phyloP scores from a whole-genome alignment of 805 yeast genomes.

The Crinitomyces ghanaensis region DNA sequence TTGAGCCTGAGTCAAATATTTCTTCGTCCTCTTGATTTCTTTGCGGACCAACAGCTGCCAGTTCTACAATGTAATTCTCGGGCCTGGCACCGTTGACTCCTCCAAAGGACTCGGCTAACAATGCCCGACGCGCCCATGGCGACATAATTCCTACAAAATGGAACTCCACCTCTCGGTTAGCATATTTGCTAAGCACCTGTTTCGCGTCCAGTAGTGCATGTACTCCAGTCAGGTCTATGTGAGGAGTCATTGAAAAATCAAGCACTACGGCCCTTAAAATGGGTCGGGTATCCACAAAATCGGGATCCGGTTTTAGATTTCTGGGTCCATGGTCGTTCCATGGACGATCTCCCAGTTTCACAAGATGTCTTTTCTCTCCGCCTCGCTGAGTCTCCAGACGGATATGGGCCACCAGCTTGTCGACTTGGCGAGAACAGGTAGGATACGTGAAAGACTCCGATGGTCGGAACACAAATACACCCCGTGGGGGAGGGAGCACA shows the following conservation, averaged over 20 bases:
- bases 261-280: constrained; percentile 58
- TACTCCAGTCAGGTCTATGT: constrained; percentile 67
- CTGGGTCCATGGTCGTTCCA: constrained; percentile 84
- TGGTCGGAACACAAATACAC: constrained; percentile 77
- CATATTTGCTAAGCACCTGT: constrained; percentile 57
- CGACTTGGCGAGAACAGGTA: constrained; percentile 65
- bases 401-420: constrained; percentile 55
- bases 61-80: constrained; percentile 13
- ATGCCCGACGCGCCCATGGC: constrained; percentile 77
- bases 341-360: constrained; percentile 49
- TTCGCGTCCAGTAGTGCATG: constrained; percentile 69
- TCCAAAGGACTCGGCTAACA: constrained; percentile 71
- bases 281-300: constrained; percentile 45
- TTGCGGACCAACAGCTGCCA: constrained; percentile 9
- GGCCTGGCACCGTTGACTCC: constrained; percentile 31
- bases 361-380: constrained; percentile 21
- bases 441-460: constrained; percentile 74
- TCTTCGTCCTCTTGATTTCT: constrained; percentile 7
- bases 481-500: constrained; percentile 76
- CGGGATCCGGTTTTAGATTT: constrained; percentile 19
- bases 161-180: constrained; percentile 76
- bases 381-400: constrained; percentile 53
- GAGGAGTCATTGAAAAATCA: constrained; percentile 70
- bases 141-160: constrained; percentile 79
- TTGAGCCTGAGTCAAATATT: too few relatives aligned